phyloP scores from a whole-genome alignment of 768 basidiomycete genomes.

The Termitomyces sp. region DNA sequence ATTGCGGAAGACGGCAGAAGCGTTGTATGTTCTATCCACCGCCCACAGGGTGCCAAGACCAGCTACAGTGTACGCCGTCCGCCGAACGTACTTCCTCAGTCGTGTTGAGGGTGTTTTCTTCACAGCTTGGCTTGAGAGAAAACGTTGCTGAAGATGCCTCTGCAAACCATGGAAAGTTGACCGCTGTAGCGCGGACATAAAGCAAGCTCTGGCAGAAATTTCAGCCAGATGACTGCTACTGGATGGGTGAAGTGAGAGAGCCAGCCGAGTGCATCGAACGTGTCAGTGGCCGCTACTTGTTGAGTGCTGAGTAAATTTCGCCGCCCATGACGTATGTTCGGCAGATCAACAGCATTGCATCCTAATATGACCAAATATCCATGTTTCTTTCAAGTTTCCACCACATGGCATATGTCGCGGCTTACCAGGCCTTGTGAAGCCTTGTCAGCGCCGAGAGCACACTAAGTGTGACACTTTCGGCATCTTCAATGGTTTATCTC shows the following conservation, averaged over 20 bases:
- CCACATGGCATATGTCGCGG: background rate
- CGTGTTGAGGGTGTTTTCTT: constrained; percentile 9
- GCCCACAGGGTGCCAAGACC: constrained; percentile 41
- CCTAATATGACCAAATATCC: constrained; percentile 8
- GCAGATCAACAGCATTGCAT: constrained; percentile 3
- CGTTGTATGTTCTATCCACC: constrained; percentile 55
- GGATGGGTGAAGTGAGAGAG: background rate
- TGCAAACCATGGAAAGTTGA: background rate
- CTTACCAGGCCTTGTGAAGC: background rate
- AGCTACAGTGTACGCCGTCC: constrained; percentile 35
- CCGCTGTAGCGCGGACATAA: constrained; percentile 5
- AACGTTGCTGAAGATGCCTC: constrained; percentile 2
- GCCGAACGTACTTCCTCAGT: constrained; percentile 24
- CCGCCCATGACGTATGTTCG: constrained; percentile 11
- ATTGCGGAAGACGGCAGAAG: constrained; percentile 54
- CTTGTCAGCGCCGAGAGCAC: background rate
- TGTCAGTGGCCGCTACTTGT: background rate
- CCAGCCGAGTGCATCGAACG: constrained; percentile 7
- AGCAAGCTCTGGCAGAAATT: background rate
- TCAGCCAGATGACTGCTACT: background rate
- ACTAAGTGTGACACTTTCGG: background rate
- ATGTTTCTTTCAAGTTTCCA: background rate
- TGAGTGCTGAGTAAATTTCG: constrained; percentile 6
- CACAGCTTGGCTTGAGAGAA: background rate
- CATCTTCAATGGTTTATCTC: background rate